A percentile compares a stretch with the other conserved stretches of the same genome.
These are phyloP conservation scores for Coniochaeta pulveracea DNA, from an alignment of 2,329 filamentous ascomycete genomes.

Conservation along the genomic window DNA sequence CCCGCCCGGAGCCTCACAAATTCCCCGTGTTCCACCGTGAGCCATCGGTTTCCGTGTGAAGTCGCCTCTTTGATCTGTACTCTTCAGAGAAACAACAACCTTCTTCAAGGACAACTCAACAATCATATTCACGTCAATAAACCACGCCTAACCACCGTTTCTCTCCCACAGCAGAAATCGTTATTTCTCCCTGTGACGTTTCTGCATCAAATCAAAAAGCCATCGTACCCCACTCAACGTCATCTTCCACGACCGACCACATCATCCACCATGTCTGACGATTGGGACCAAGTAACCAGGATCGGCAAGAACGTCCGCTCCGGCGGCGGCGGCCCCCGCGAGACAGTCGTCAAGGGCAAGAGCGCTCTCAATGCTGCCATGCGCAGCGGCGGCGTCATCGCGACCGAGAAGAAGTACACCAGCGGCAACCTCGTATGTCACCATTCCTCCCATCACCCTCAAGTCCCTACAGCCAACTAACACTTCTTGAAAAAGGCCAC, in stretches of 20 bases:
- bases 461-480: constrained; percentile 9
- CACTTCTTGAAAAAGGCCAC: constrained; percentile 24
- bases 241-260: constrained; percentile 5
- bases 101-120: neutral
- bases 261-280: constrained; percentile 50
- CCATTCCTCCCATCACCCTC: constrained; percentile 1
- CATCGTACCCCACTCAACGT: too few relatives aligned
- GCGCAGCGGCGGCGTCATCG: constrained; percentile 63
- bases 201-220: too few relatives aligned
- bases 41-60: constrained; percentile 4
- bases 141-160: neutral
- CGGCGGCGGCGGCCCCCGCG: constrained; percentile 55
- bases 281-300: constrained; percentile 85
- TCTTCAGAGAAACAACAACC: neutral
- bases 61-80: constrained; percentile 1
- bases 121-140: too few relatives aligned
- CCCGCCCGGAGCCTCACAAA: constrained; percentile 2
- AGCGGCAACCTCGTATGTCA: constrained; percentile 65
- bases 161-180: neutral
- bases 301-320: constrained; percentile 80
- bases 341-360: constrained; percentile 84
- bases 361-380: constrained; percentile 78
- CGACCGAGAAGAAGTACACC: constrained; percentile 84
- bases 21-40: constrained; percentile 3
- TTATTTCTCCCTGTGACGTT: too few relatives aligned